Evolutionary conservation across 768 basidiomycete species (phyloP).

Genomic region (Naganishia vishniacii): DNA sequence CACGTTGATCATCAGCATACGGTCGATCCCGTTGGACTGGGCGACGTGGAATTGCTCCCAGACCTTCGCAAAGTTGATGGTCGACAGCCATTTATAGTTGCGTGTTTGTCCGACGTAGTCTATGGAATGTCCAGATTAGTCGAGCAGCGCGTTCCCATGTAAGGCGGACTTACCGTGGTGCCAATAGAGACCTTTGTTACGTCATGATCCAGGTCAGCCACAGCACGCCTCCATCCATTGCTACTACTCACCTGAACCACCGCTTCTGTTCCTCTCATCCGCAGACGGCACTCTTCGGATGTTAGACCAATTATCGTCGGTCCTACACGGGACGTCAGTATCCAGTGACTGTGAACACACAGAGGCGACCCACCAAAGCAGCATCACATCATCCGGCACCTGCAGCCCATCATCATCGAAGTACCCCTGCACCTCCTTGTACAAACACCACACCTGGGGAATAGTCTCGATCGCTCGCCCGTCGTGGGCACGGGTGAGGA

Average conservation of each 20-base stretch:
- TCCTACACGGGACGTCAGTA: conserved; percentile 29
- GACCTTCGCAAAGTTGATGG: conserved; percentile 45
- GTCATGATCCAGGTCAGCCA: too few relatives aligned
- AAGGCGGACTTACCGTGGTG: neutral
- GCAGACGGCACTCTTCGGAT: conserved; percentile 59
- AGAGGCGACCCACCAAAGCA: conserved; percentile 54
- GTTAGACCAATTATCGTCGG: conserved; percentile 74
- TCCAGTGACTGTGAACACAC: conserved; percentile 4
- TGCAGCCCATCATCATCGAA: conserved; percentile 53
- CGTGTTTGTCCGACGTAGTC: conserved; percentile 59
- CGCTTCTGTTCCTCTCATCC: conserved; percentile 57
- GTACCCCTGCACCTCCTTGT: conserved; percentile 57
- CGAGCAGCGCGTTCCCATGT: neutral
- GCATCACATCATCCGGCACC: conserved; percentile 61
- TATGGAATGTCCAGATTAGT: neutral
- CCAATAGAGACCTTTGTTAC: conserved; percentile 14
- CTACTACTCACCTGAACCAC: conserved; percentile 57
- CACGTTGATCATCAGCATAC: conserved; percentile 68
- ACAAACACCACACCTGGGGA: conserved; percentile 61
- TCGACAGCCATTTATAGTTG: conserved; percentile 55
- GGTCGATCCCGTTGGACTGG: conserved; percentile 57
- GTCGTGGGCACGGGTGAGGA: conserved; percentile 57
- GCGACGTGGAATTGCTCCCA: conserved; percentile 68
- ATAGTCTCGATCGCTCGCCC: conserved; percentile 49
- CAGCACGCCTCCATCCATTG: conserved; percentile 30